Percentiles rank a stretch among this genome's conserved stretches.
Evolutionary conservation across 495 filamentous ascomycete genomes (phyloP).

Genomic region (Talaromyces liani): DNA sequence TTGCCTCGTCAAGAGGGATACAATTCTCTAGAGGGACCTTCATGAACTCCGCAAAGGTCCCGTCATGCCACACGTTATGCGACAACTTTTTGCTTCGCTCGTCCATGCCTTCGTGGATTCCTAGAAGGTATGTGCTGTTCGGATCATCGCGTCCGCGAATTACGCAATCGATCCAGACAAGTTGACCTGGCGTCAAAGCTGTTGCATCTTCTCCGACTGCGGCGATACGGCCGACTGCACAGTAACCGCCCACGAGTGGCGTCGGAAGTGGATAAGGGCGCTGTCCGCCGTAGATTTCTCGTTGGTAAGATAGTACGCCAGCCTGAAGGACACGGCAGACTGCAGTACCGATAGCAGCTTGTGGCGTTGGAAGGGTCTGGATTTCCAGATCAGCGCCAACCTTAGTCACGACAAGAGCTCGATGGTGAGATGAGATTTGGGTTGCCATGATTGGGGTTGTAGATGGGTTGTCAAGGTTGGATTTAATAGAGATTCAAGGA

Average conservation of each 20-base stretch:
- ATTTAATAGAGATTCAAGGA: background rate
- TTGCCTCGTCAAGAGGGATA: slow-evolving; percentile 3
- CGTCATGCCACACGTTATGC: slow-evolving; percentile 36
- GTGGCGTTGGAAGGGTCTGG: slow-evolving; percentile 14
- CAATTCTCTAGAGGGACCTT: slow-evolving; percentile 14
- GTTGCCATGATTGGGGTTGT: slow-evolving; percentile 2
- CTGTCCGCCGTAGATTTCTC: slow-evolving; percentile 16
- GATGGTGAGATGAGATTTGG: slow-evolving; percentile 9
- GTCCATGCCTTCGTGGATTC: background rate
- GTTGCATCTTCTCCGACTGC: slow-evolving; percentile 38
- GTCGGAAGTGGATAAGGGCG: slow-evolving; percentile 13
- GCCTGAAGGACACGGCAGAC: slow-evolving; percentile 16
- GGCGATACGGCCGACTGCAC: slow-evolving; percentile 38
- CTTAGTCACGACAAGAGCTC: slow-evolving; percentile 15
- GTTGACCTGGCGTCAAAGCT: slow-evolving; percentile 30
- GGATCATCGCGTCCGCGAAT: slow-evolving; percentile 40
- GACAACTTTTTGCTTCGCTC: slow-evolving; percentile 23
- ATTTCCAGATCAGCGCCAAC: slow-evolving; percentile 5
- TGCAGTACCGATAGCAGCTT: slow-evolving; percentile 14
- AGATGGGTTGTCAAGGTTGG: background rate
- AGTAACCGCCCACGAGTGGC: slow-evolving; percentile 12
- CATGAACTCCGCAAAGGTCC: slow-evolving; percentile 34
- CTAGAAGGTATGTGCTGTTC: slow-evolving; percentile 12
- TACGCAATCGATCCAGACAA: slow-evolving; percentile 38
- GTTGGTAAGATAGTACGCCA: slow-evolving; percentile 12